Evolutionary conservation across 2,329 filamentous ascomycete species (phyloP).

Genomic region (Colletotrichum kahawae): DNA sequence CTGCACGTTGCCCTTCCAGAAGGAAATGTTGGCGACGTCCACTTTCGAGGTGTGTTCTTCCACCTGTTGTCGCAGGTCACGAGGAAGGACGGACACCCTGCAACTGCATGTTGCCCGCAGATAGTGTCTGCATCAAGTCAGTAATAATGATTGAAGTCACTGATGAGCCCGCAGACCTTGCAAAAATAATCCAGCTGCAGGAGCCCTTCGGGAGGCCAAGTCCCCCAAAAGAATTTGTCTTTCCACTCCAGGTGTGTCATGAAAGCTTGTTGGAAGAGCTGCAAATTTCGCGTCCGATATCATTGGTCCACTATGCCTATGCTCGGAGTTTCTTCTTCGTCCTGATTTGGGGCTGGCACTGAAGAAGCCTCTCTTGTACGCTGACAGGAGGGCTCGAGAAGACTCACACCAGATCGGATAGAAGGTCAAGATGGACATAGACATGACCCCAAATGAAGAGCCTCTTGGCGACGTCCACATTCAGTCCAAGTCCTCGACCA

Average conservation of each 20-base stretch:
- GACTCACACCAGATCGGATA: background rate
- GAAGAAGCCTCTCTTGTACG: background rate
- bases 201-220: too few relatives aligned
- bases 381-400: background rate
- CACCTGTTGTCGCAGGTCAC: background rate
- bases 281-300: background rate
- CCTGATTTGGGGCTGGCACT: background rate
- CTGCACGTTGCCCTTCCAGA: slow-evolving; percentile 64
- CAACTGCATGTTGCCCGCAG: background rate
- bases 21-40: slow-evolving; percentile 85
- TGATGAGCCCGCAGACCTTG: background rate
- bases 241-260: background rate
- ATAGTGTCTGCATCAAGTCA: background rate
- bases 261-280: background rate
- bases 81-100: background rate
- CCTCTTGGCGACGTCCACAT: slow-evolving; percentile 69
- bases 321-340: background rate
- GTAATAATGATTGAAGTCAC: background rate
- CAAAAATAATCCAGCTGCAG: background rate
- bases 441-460: background rate
- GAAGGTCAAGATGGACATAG: background rate
- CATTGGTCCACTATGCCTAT: background rate
- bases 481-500: slow-evolving; percentile 74
- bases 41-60: background rate
- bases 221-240: too few relatives aligned